Percentiles rank a stretch among this genome's conserved stretches.
Conservation (phyloP, 352 stramenopile genomes). For the Thalassiosira ordinaria region DNA sequence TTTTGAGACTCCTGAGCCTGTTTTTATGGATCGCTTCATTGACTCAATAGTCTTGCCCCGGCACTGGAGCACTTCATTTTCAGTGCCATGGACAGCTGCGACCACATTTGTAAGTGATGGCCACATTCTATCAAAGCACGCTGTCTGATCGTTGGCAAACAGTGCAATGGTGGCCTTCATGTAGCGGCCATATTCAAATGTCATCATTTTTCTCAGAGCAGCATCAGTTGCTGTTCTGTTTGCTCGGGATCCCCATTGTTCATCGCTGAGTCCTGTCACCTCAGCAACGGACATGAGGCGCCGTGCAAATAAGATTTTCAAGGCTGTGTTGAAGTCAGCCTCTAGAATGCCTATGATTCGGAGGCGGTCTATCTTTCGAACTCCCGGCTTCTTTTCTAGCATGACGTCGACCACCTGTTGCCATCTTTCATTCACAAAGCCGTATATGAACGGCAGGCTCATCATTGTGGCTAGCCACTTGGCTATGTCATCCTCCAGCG, state of each 20-base stretch:
- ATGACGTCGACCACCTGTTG: conserved; percentile 20
- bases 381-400: conserved; percentile 24
- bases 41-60: not conserved
- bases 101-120: not conserved
- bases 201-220: not conserved
- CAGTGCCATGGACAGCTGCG: not conserved
- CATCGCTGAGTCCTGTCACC: not conserved
- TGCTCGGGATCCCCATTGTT: not conserved
- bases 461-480: not conserved
- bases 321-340: conserved; percentile 17
- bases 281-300: not conserved
- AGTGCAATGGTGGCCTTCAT: not conserved
- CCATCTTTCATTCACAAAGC: not conserved
- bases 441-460: not conserved
- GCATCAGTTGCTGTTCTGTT: not conserved
- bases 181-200: not conserved
- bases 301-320: conserved; percentile 6
- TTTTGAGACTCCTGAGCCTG: not conserved
- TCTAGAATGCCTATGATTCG: conserved; percentile 40
- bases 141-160: not conserved
- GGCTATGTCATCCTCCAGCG: not conserved
- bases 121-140: not conserved
- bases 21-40: not conserved
- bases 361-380: conserved; percentile 26
- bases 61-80: not conserved